Evolutionary conservation across 441 rosid genomes (phyloP).

Genomic region (Populus hybrid): DNA sequence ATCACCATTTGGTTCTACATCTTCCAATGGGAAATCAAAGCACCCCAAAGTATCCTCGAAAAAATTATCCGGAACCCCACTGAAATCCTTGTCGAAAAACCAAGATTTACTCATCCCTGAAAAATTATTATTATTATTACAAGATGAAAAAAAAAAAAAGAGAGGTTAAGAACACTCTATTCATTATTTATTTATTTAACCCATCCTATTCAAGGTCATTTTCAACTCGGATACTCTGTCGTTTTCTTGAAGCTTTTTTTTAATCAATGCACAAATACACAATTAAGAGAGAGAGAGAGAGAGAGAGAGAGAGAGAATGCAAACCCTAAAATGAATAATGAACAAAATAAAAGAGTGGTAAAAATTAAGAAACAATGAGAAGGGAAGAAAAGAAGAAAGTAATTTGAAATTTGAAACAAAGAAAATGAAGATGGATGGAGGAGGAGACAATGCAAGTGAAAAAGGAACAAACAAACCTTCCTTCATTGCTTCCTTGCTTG

Average conservation of each 20-base stretch:
- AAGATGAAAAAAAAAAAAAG: not conserved
- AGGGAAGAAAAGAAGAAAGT: not conserved
- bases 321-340: not conserved
- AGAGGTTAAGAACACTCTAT: not conserved
- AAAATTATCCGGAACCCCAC: conserved; percentile 51
- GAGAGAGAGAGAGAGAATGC: too few species aligned
- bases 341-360: too few species aligned
- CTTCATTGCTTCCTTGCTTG: not conserved
- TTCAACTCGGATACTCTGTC: not conserved
- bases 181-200: too few species aligned
- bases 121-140: not conserved
- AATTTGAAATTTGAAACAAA: not conserved
- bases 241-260: not conserved
- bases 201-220: not conserved
- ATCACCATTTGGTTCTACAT: conserved; percentile 36
- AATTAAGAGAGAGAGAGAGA: not conserved
- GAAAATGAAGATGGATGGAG: not conserved
- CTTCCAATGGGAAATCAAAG: conserved; percentile 60
- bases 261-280: not conserved
- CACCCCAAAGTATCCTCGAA: conserved; percentile 51
- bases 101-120: conserved; percentile 37
- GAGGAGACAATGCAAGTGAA: not conserved
- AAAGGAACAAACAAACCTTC: not conserved
- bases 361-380: not conserved
- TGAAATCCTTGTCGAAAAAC: conserved; percentile 51